Evolutionary conservation across 352 stramenopile genomes (phyloP).

Genomic region (Phytophthora ramorum): DNA sequence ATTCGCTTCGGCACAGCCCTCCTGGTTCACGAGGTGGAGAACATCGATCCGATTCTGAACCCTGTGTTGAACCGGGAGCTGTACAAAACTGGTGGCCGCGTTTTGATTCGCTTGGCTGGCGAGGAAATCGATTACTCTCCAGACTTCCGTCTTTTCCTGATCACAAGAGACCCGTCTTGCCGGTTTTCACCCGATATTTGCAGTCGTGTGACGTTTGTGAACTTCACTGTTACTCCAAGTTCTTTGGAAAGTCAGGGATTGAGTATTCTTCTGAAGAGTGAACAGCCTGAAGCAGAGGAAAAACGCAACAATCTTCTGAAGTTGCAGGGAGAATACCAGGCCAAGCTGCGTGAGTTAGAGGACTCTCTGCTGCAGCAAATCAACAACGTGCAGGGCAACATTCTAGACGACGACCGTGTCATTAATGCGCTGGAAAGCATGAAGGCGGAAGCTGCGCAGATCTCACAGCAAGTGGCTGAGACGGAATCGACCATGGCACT

Average conservation of each 20-base stretch:
- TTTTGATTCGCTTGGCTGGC: conserved; percentile 97
- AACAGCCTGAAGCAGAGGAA: conserved; percentile 98
- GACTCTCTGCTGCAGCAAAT: conserved; percentile 98
- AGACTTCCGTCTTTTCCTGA: conserved; percentile 99
- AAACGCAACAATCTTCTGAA: conserved; percentile 96
- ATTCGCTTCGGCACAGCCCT: conserved; percentile 99
- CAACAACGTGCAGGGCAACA: conserved; percentile 98
- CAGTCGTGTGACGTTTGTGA: conserved; percentile 98
- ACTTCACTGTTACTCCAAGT: conserved; percentile 99
- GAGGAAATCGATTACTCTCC: conserved; percentile 99
- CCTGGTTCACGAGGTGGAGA: conserved; percentile 99
- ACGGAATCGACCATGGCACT: conserved; percentile 85
- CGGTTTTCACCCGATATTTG: conserved; percentile 99
- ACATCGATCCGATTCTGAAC: conserved; percentile 99
- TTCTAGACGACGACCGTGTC: conserved; percentile 99
- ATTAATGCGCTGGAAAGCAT: conserved; percentile 98
- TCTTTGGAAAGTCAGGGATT: conserved; percentile 98
- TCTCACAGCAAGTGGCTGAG: conserved; percentile 92
- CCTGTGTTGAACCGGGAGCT: conserved; percentile 99
- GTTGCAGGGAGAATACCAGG: conserved; percentile 98
- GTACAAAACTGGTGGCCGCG: conserved; percentile 98
- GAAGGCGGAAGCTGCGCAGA: conserved; percentile 97
- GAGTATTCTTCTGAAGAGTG: conserved; percentile 95
- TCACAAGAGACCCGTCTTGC: conserved; percentile 97
- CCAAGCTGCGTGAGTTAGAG: conserved; percentile 96